phyloP scores from a whole-genome alignment of 1,139 yeast species.

The Debaryomyces udenii region DNA sequence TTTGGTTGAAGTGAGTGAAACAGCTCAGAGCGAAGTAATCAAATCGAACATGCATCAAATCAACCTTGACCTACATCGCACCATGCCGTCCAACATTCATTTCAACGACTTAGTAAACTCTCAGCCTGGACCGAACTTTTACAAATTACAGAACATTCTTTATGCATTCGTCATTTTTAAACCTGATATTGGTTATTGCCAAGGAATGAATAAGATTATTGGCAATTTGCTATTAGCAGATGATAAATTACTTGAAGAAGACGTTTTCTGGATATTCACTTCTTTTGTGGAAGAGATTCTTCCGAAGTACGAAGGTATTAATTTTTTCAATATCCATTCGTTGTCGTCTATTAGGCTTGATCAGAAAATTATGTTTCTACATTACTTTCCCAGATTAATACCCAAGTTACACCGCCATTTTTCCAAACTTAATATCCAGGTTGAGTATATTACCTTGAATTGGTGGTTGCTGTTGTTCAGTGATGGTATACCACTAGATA shows the following conservation, averaged over 20 bases:
- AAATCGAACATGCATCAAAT: constrained; percentile 51
- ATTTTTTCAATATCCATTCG: constrained; percentile 41
- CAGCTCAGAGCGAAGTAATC: constrained; percentile 22
- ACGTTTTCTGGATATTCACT: constrained; percentile 60
- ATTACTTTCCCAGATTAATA: constrained; percentile 28
- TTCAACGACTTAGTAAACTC: constrained; percentile 42
- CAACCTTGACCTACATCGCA: constrained; percentile 56
- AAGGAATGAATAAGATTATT: constrained; percentile 65
- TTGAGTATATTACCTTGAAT: constrained; percentile 56
- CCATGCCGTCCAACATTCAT: constrained; percentile 58
- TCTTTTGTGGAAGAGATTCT: constrained; percentile 55
- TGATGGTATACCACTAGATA: constrained; percentile 53
- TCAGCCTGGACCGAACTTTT: constrained; percentile 58
- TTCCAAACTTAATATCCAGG: constrained; percentile 39
- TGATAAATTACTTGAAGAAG: constrained; percentile 46
- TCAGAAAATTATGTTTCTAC: constrained; percentile 29
- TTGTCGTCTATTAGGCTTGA: constrained; percentile 46
- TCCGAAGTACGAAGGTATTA: constrained; percentile 36
- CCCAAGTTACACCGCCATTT: constrained; percentile 48
- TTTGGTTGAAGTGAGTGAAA: constrained; percentile 16
- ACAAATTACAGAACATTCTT: constrained; percentile 50
- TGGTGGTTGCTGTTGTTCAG: constrained; percentile 65
- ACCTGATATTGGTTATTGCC: constrained; percentile 59
- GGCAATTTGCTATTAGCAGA: constrained; percentile 48
- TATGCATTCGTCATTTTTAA: constrained; percentile 56